Conservation (phyloP, 352 stramenopile genomes). For the Globisporangium alternatum region DNA sequence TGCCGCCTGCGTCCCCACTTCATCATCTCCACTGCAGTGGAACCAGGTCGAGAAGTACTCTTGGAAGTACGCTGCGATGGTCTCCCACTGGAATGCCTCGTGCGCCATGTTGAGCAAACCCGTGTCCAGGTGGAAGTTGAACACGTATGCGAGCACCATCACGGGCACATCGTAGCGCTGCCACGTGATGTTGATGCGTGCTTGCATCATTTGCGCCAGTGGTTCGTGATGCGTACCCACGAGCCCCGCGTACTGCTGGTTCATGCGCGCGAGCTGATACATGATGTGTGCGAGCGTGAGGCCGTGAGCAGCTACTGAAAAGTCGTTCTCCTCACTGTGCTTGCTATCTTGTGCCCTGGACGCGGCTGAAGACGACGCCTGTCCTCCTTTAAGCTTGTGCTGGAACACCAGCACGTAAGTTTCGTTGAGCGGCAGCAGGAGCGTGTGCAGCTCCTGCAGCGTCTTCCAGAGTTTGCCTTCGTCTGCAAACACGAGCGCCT, state of each 20-base stretch:
- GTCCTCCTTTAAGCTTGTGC: constrained; percentile 15
- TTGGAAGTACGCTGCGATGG: constrained; percentile 61
- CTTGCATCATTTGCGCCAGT: constrained; percentile 44
- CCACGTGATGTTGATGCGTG: constrained; percentile 62
- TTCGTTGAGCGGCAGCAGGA: constrained; percentile 62
- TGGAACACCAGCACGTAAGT: constrained; percentile 58
- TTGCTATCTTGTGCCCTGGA: constrained; percentile 9
- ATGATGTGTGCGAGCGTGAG: constrained; percentile 73
- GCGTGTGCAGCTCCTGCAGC: constrained; percentile 32
- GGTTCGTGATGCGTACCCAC: constrained; percentile 17
- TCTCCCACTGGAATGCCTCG: constrained; percentile 43
- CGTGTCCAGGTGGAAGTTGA: constrained; percentile 76
- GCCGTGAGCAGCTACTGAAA: constrained; percentile 29
- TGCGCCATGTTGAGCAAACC: constrained; percentile 51
- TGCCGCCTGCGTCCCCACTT: neutral
- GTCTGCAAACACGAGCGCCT: constrained; percentile 50
- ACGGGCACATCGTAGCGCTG: constrained; percentile 65
- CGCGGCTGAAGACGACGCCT: constrained; percentile 7
- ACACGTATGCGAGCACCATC: constrained; percentile 75
- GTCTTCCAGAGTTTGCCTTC: constrained; percentile 46
- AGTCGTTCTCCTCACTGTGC: constrained; percentile 18
- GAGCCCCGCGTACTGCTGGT: constrained; percentile 56
- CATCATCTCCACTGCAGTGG: neutral
- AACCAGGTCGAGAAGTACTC: constrained; percentile 76
- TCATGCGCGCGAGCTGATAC: constrained; percentile 76